A percentile compares a stretch with the other conserved stretches of the same genome.
Evolutionary conservation across 805 yeast genomes (phyloP).

Genomic region (Yamadazyma akitaensis): DNA sequence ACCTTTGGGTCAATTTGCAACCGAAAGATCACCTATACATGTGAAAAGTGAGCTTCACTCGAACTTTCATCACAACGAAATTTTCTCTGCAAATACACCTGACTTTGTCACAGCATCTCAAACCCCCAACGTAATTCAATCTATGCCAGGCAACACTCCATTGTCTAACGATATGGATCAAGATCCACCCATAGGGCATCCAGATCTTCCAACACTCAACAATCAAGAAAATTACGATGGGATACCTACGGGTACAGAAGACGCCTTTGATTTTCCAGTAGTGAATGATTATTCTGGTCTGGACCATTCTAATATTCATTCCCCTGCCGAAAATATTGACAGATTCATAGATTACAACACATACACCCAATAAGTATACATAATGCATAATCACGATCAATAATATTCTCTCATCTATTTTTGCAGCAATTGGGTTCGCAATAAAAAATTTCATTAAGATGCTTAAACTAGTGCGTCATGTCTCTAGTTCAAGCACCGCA

Average conservation of each 20-base stretch:
- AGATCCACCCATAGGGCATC: slow-evolving; percentile 3
- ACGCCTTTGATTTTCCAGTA: slow-evolving; percentile 15
- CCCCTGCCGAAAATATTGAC: slow-evolving; percentile 17
- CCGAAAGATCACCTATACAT: slow-evolving; percentile 5
- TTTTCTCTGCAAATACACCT: slow-evolving; percentile 21
- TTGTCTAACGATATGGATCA: slow-evolving; percentile 4
- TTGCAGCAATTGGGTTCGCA: slow-evolving; percentile 2
- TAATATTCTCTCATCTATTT: background rate
- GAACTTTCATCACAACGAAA: slow-evolving; percentile 17
- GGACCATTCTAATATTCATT: slow-evolving; percentile 14
- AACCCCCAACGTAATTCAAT: slow-evolving; percentile 12
- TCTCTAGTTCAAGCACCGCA: slow-evolving; percentile 2
- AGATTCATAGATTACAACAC: slow-evolving; percentile 24
- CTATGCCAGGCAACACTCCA: slow-evolving; percentile 7
- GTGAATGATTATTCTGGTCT: slow-evolving; percentile 15
- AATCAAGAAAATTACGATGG: slow-evolving; percentile 9
- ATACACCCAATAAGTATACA: slow-evolving; percentile 1
- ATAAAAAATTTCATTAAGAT: background rate
- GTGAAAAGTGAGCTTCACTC: slow-evolving; percentile 5
- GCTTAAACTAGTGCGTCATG: background rate
- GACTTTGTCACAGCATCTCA: slow-evolving; percentile 21
- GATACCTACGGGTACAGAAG: slow-evolving; percentile 6
- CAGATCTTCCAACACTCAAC: slow-evolving; percentile 3
- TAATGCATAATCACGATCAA: slow-evolving; percentile 1
- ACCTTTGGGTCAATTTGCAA: slow-evolving; percentile 19